Evolutionary conservation across 2,329 filamentous ascomycete species (phyloP).

Genomic region (Atkinsonella hypoxylon): DNA sequence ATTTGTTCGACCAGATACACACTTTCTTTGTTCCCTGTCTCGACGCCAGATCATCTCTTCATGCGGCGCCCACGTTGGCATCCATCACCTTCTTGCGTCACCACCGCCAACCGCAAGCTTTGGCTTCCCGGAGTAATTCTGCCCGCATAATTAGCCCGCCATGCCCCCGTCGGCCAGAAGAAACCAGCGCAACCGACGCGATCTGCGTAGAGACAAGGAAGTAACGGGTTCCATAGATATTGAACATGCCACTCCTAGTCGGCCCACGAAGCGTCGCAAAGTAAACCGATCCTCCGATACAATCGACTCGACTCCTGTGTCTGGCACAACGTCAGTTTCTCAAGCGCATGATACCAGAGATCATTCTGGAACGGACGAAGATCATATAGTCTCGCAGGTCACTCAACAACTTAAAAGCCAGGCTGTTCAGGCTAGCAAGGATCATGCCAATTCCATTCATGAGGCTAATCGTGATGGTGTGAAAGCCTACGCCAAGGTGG

Average conservation of each 20-base stretch:
- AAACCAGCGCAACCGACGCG: slow-evolving; percentile 25
- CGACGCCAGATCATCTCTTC: not conserved
- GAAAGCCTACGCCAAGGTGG: slow-evolving; percentile 70
- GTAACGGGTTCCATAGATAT: slow-evolving; percentile 23
- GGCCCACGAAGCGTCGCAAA: slow-evolving; percentile 53
- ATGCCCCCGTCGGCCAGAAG: slow-evolving; percentile 29
- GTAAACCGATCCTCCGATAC: slow-evolving; percentile 26
- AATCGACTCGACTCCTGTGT: slow-evolving; percentile 9
- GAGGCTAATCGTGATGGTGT: slow-evolving; percentile 50
- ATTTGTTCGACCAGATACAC: too few species aligned
- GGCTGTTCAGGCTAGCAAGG: slow-evolving; percentile 45
- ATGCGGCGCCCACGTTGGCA: not conserved
- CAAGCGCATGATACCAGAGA: slow-evolving; percentile 27
- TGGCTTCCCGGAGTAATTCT: not conserved
- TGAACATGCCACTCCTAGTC: slow-evolving; percentile 45
- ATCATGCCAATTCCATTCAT: slow-evolving; percentile 53
- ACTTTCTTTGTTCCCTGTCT: too few species aligned
- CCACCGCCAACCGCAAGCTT: not conserved
- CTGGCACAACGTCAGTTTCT: slow-evolving; percentile 5
- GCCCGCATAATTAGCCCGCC: not conserved
- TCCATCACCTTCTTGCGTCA: slow-evolving; percentile 3
- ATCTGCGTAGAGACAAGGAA: slow-evolving; percentile 25
- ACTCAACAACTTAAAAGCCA: slow-evolving; percentile 38
- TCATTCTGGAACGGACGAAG: slow-evolving; percentile 36
- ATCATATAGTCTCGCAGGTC: slow-evolving; percentile 43